phyloP scores from a whole-genome alignment of 2,329 filamentous ascomycete species.

The Aschersonia sp. region DNA sequence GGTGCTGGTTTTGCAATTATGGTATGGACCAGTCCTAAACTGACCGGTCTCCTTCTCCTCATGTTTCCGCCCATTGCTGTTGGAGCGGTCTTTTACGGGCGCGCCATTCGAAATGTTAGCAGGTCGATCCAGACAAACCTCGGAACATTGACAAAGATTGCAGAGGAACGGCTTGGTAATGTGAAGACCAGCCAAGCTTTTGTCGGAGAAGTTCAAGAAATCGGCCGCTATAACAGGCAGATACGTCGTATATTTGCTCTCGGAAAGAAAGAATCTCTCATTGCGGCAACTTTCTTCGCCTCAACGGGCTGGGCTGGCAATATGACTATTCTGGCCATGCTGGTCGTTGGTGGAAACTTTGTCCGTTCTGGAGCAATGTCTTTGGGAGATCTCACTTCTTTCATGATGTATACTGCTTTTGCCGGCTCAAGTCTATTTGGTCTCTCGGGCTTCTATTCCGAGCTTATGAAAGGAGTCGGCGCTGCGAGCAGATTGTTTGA shows the following conservation, averaged over 20 bases:
- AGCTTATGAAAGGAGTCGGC: conserved; percentile 97
- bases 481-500: conserved; percentile 94
- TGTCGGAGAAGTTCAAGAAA: conserved; percentile 81
- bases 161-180: conserved; percentile 93
- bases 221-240: conserved; percentile 81
- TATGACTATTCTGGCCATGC: conserved; percentile 82
- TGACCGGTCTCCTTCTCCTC: conserved; percentile 73
- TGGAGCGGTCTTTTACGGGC: conserved; percentile 82
- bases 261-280: conserved; percentile 72
- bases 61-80: conserved; percentile 86
- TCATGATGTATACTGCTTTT: conserved; percentile 96
- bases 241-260: conserved; percentile 84
- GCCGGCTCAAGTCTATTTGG: conserved; percentile 79
- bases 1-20: conserved; percentile 81
- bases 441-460: conserved; percentile 89
- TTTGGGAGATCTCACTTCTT: conserved; percentile 85
- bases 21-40: conserved; percentile 85
- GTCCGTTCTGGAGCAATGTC: conserved; percentile 76
- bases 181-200: conserved; percentile 95
- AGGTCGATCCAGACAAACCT: conserved; percentile 88
- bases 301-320: conserved; percentile 87
- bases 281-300: conserved; percentile 80
- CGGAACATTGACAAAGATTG: conserved; percentile 87
- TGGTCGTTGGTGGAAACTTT: conserved; percentile 82
- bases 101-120: conserved; percentile 76